Base-by-base conservation (phyloP, 2,329 filamentous ascomycete species). In the Botryotinia convoluta region DNA sequence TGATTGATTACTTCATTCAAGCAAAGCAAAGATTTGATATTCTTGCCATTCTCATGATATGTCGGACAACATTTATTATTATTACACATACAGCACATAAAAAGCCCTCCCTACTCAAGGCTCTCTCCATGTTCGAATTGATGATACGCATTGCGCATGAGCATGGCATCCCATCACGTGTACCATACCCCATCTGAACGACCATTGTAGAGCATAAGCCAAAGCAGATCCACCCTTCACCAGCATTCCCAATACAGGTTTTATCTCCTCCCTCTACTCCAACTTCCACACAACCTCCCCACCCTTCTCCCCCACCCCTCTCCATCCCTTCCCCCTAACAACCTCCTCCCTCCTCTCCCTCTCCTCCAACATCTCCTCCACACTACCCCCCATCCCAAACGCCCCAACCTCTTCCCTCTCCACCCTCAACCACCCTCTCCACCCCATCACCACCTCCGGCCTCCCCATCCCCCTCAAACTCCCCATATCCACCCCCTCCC, bases 341-440 rank as follows among this genome's bases (percentile, higher is more conserved):
- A 77, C 73, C 70, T 72, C 75, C 76, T 72, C 59, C 54, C 75
- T 77, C 69, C 62, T 62, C 32, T 64, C 74, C 57, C 76, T 78
- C 68, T 78, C 77, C 44, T 51, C 73, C 74, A 78, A 74, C n/a
- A 76, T 79, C 74, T 81, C 79, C 64, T 80, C 79, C 48, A 79
- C 77, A 77, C 78, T 79, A 48, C 77, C 65, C 1, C 77, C 77
- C 62, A 68, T 71, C 26, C 59, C 73, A 76, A 81, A 81, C 26
- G 54, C 69, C 14, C 35, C 45, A 3, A 76, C 74, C 51, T 74
- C 75, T 60, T 77, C 78, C 63, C 71, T 77, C 39, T 79, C 77
- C 39, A 80, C 80, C 37, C 74, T 77, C 71, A 81, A 54, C 80
- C 80, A 82, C 0, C 80, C 80, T 32, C 76, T 79, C 80, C 80